Conservation (phyloP, 2,329 filamentous ascomycete genomes). For the Apiospora malaysiana region DNA sequence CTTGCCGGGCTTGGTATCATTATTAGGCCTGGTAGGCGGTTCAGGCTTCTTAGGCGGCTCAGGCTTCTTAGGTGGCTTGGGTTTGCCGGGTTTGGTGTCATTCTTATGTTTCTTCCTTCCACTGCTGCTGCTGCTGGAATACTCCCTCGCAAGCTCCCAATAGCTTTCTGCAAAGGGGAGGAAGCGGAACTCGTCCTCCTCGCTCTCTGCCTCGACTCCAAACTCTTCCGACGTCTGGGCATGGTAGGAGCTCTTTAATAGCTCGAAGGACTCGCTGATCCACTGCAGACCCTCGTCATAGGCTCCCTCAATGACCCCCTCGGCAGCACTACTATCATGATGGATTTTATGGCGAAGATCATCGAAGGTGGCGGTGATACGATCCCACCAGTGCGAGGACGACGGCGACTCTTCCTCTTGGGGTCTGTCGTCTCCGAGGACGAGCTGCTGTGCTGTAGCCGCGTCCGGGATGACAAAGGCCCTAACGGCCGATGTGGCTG, state of each 20-base stretch:
- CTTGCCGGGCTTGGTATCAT: not conserved
- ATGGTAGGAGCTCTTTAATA: constrained; percentile 21
- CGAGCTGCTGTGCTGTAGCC: constrained; percentile 34
- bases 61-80: not conserved
- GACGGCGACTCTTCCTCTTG: not conserved
- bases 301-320: constrained; percentile 4
- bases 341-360: constrained; percentile 11
- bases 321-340: constrained; percentile 27
- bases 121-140: not conserved
- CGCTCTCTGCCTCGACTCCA: not conserved
- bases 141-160: not conserved
- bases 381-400: constrained; percentile 24
- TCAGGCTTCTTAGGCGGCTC: not conserved
- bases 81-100: not conserved
- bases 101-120: constrained; percentile 2
- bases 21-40: too few species aligned
- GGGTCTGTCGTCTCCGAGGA: constrained; percentile 29
- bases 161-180: not conserved
- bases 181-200: not conserved
- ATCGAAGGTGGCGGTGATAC: constrained; percentile 8
- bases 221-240: not conserved
- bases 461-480: constrained; percentile 39
- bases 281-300: constrained; percentile 27
- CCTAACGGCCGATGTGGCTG: constrained; percentile 30
- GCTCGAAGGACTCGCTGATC: constrained; percentile 27